These are phyloP conservation scores for Adenanthera pavonina DNA, from an alignment of 306 rosid species.

Conservation along the genomic window DNA sequence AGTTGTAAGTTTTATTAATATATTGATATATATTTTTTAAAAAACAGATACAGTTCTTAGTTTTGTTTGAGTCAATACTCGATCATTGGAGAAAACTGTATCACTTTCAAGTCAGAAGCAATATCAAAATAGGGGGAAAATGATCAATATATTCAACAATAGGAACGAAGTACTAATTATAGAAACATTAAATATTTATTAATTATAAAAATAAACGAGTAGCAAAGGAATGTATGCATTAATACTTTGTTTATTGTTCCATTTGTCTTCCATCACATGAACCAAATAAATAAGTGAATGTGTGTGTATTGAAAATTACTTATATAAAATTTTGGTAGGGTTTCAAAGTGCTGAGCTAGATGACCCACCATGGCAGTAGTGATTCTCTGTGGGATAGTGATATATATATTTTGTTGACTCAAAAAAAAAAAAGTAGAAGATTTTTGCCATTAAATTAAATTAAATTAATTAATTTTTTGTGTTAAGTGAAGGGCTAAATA, in stretches of 20 bases:
- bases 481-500: constrained; percentile 18
- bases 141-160: too few species aligned
- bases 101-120: neutral
- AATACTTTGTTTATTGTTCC: neutral
- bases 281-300: neutral
- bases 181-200: neutral
- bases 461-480: neutral
- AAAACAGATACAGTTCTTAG: too few species aligned
- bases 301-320: too few species aligned
- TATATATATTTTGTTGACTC: neutral
- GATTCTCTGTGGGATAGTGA: neutral
- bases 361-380: neutral
- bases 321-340: too few species aligned
- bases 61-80: too few species aligned
- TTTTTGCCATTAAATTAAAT: neutral
- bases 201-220: neutral
- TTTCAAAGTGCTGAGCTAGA: neutral
- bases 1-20: too few species aligned
- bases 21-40: too few species aligned
- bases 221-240: neutral
- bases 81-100: too few species aligned
- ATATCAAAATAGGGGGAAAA: too few species aligned
- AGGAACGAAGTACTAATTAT: neutral
- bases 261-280: neutral
- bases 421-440: too few species aligned